Conservation (phyloP, 371 early-diverging fungal genomes). For the Rhizopus delemar region DNA sequence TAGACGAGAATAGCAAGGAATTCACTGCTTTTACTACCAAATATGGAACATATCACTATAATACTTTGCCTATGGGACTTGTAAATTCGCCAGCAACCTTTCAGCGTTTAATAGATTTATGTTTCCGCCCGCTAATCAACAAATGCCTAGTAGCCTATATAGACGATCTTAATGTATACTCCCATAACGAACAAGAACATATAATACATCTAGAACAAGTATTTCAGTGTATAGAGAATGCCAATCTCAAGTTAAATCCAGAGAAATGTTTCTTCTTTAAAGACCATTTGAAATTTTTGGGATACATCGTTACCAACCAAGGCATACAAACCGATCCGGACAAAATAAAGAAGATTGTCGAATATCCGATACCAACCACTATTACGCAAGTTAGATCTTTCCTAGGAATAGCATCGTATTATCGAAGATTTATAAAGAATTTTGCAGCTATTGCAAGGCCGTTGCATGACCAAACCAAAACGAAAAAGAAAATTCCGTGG, state of each 20-base stretch:
- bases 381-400: constrained; percentile 51
- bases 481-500: constrained; percentile 20
- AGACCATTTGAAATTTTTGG: constrained; percentile 37
- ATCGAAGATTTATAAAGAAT: constrained; percentile 31
- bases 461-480: constrained; percentile 34
- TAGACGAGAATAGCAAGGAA: background rate
- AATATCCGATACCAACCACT: constrained; percentile 31
- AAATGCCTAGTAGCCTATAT: constrained; percentile 2
- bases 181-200: background rate
- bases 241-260: constrained; percentile 35
- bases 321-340: constrained; percentile 29
- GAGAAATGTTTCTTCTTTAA: constrained; percentile 53
- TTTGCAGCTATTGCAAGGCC: constrained; percentile 40
- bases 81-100: constrained; percentile 2
- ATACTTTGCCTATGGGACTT: background rate
- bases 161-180: background rate
- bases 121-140: background rate
- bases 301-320: constrained; percentile 28
- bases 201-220: background rate
- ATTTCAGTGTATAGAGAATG: constrained; percentile 3
- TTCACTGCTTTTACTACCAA: constrained; percentile 13
- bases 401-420: constrained; percentile 32
- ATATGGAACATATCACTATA: constrained; percentile 7
- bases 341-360: constrained; percentile 28
- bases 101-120: constrained; percentile 6